Evolutionary conservation across 148 eudicot genomes (phyloP).

Genomic region (Selenicereus undatus): DNA sequence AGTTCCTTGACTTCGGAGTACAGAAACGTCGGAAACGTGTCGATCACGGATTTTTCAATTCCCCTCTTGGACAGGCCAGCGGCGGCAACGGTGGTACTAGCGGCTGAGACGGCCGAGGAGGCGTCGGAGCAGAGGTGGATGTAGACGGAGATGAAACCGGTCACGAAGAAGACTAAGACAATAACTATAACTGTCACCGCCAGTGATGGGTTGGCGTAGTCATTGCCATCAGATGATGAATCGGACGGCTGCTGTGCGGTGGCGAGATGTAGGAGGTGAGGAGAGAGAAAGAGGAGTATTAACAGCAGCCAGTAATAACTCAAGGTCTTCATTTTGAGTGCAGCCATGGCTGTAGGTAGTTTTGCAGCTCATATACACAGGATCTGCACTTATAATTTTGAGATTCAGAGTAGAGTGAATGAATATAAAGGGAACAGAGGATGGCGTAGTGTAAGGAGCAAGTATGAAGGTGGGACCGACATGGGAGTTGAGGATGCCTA

Average conservation of each 20-base stretch:
- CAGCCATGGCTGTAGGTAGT: no score
- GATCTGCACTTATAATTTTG: no score
- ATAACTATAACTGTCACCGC: slow-evolving; percentile 23
- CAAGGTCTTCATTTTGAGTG: no score
- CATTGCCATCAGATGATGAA: neutral
- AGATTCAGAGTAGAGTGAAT: no score
- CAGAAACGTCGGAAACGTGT: neutral
- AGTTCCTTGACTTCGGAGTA: neutral
- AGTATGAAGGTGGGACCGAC: no score
- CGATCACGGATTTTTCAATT: slow-evolving; percentile 12
- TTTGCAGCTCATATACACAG: no score
- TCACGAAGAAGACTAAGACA: slow-evolving; percentile 31
- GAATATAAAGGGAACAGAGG: no score
- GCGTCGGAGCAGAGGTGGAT: slow-evolving; percentile 29
- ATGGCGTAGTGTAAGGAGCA: no score
- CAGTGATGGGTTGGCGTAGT: slow-evolving; percentile 22
- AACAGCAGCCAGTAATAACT: neutral
- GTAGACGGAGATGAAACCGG: slow-evolving; percentile 33
- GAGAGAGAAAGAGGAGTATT: neutral
- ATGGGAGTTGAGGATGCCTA: no score
- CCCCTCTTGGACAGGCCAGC: neutral
- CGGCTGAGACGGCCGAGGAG: neutral
- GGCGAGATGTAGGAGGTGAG: neutral
- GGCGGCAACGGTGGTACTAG: neutral
- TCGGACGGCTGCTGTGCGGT: slow-evolving; percentile 18